Evolutionary conservation across 2,329 filamentous ascomycete genomes (phyloP), one percentile per base, ranked within the genome.

Genomic region (Coniochaeta ligniaria): DNA sequence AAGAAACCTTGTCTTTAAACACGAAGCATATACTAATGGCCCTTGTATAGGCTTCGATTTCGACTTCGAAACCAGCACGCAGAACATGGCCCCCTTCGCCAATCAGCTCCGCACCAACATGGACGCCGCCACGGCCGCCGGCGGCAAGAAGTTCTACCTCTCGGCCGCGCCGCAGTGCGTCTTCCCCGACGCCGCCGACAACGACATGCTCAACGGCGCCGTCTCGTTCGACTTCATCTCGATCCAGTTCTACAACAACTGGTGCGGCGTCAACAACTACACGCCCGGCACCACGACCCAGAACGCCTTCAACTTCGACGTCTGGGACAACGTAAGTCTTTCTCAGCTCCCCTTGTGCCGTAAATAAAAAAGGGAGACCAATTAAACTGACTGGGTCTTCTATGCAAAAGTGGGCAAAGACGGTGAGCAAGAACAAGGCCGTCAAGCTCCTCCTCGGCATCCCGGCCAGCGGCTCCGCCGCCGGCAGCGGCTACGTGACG

Each of bases 171-270:
- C 88, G 1, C 88, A 90, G 73, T 92, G 86, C 67, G 78, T 80
- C 0, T 89, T 83, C 69, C 86, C 88, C 1, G 87, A 90, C 65
- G 73, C 75, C 0, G 80, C 86, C 31, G 79, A 84, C 65, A 78
- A 82, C 61, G 75, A 79, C 8, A 83, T 85, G 70, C 77, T 90
- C 38, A 73, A 80, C 61, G 80, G 77, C 0, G 72, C 74, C 1
- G 81, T 87, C 8, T 66, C 72, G 16, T 82, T 88, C 62, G 85
- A 88, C 68, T 84, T 83, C 28, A 71, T 88, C 63, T 83, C 81
- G 71, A 79, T 88, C 33, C 85, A 89, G 71, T 88, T 88, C 72
- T 88, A 88, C 73, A 88, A 88, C 78, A 89, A 88, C 76, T 83
- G 75, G 69, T 90, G 88, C 70, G 85, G 85, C 17, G 73, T 84